Evolutionary conservation across 1,284 basidiomycete genomes (phyloP).

Genomic region (Fomitopsis pinicola): DNA sequence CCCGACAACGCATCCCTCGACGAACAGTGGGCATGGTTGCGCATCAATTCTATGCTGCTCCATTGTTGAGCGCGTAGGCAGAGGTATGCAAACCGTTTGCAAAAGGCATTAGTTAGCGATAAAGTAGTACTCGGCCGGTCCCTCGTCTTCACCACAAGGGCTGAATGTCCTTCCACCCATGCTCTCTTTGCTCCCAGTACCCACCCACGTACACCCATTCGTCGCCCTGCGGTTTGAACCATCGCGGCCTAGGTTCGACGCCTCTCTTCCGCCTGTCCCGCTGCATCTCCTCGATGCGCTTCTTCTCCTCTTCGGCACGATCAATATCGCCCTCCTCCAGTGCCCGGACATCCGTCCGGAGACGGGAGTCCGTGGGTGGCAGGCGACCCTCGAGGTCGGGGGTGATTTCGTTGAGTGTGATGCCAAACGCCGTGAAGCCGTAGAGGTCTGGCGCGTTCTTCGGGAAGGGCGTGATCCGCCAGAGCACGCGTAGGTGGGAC

Average conservation of each 20-base stretch:
- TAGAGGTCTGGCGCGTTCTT: conserved; percentile 72
- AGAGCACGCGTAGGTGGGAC: conserved; percentile 70
- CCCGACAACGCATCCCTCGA: neutral
- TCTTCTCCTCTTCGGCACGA: conserved; percentile 74
- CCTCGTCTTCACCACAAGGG: conserved; percentile 59
- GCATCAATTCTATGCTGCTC: neutral
- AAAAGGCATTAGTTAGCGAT: neutral
- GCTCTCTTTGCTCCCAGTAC: conserved; percentile 76
- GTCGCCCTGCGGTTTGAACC: conserved; percentile 70
- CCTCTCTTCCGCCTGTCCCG: conserved; percentile 60
- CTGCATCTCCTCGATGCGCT: conserved; percentile 69
- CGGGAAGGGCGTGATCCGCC: conserved; percentile 73
- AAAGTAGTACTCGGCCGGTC: neutral
- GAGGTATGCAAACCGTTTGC: neutral
- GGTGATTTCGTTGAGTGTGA: conserved; percentile 81
- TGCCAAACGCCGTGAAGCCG: conserved; percentile 78
- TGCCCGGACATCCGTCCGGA: conserved; percentile 82
- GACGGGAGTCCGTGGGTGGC: conserved; percentile 83
- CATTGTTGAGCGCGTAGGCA: neutral
- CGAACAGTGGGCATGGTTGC: neutral
- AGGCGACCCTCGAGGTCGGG: conserved; percentile 63
- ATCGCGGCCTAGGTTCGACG: conserved; percentile 54
- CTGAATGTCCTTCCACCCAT: conserved; percentile 56
- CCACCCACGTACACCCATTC: conserved; percentile 76
- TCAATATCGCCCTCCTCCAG: conserved; percentile 82